Evolutionary conservation across 768 basidiomycete genomes (phyloP), one percentile per base, ranked within the genome.

Genomic region (Phylloporus arenicola): DNA sequence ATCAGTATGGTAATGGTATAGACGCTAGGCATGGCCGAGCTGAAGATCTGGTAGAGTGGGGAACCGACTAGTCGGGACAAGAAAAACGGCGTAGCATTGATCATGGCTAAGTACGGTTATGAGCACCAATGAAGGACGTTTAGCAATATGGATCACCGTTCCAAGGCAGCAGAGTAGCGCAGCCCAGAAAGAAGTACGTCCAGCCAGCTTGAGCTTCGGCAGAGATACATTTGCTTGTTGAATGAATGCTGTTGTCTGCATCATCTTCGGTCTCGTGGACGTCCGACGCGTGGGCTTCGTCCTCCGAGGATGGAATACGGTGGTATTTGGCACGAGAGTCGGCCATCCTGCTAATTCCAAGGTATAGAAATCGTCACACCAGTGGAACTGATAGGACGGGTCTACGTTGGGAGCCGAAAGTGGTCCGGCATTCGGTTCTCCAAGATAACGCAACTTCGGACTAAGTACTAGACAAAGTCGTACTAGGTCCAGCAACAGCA

Each of bases 71-170:
- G 67, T 48, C 88, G 75, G 1, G 87, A 80, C 29, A 86, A 64
- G 64, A 95, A 90, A 64, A 85, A 91, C 0, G 92, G 83, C 42
- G 83, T 83, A 0, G 86, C 90, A 29, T 89, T 95, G 22, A 96
- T 92, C 61, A 93, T 72, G 1, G 84, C 92, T 95, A 50, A 19
- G 37, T 33, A 25, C n/a, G 14, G 33, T 45, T 9, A 47, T 52
- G 38, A 54, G 50, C 45, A 51, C 24, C 6, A 9, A 6, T 41
- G 40, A 25, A 13, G 14, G 10, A 29, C 29, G 6, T 13, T 45
- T 43, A 44, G 14, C 13, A 35, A 43, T 17, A 30, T 11, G 10
- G 59, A 77, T 62, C 64, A 92, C 92, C 91, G 62, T 93, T 95
- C 92, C 92, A 96, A 25, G 89, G 84, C 16, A 96, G 68, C 7